These are phyloP conservation scores for Sarocladium strictum DNA, from an alignment of 2,329 filamentous ascomycete species.

Conservation along the genomic window DNA sequence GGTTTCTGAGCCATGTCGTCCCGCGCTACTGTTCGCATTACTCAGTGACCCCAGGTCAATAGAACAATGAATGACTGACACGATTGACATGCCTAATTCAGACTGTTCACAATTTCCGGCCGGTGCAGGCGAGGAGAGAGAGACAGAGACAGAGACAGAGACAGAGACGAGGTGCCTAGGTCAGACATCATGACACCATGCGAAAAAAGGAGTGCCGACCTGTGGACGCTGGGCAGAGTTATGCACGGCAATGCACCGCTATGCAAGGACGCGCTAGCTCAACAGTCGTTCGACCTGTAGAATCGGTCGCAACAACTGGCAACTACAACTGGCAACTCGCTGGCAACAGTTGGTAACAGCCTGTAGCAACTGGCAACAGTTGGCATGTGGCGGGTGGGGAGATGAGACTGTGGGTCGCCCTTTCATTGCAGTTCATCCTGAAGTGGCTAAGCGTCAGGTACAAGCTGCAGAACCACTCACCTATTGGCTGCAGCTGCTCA, in stretches of 20 bases:
- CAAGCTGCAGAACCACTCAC: background rate
- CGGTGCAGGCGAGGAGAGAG: background rate
- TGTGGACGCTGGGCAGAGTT: background rate
- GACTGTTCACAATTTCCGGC: background rate
- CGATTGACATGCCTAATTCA: background rate
- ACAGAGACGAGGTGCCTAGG: background rate
- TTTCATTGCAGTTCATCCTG: background rate
- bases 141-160: too few relatives aligned
- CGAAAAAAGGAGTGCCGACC: too few relatives aligned
- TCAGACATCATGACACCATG: background rate
- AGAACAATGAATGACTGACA: background rate
- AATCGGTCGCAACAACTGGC: background rate
- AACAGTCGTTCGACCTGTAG: background rate
- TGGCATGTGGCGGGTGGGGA: conserved; percentile 3
- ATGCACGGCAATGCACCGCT: background rate
- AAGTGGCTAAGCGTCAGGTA: conserved; percentile 1
- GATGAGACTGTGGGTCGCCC: conserved; percentile 1
- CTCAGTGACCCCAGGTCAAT: background rate
- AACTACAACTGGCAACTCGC: background rate
- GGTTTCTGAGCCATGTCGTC: background rate
- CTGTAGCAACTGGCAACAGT: background rate
- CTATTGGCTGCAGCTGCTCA: background rate
- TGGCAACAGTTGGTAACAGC: background rate
- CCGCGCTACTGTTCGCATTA: background rate
- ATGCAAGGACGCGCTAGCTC: background rate